Base-by-base conservation (phyloP, 1,139 yeast species). In the Lodderomyces jiufengensis region DNA sequence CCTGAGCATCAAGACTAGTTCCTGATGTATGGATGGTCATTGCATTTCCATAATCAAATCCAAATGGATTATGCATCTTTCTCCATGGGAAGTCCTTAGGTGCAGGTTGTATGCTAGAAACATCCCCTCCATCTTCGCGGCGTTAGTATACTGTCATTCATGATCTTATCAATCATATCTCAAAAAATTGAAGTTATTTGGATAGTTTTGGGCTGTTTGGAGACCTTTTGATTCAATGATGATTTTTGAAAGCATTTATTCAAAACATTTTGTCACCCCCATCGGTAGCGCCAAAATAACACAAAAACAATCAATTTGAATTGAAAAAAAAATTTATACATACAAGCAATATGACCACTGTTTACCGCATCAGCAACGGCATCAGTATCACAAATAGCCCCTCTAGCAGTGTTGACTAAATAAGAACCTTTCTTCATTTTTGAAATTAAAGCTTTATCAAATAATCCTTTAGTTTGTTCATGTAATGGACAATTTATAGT, bases 11-110 rank as follows among this genome's bases (percentile, higher is more conserved):
- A 48, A 84, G 64, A 33, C 86, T 78, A 24, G 92, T 80, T 43
- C 95, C 95, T 38, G 86, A 78, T 45, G 80, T 76, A 55, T 84
- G 95, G 22, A 92, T 90, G 36, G 87, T 81, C 92, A 84, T 82
- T 42, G 92, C 92, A 52, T 84, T 84, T 48, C 92, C 92, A 12
- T 38, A 40, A 18, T 34, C 36, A 28, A 76, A 83, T 39, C 85
- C 85, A 48, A 67, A 74, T 47, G 72, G 64, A 70, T 80, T 80
- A 37, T 63, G 55, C 81, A 83, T 77, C 21, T 66, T 44, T 67
- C 88, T 71, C 94, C 94, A 84, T 44, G 90, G 88, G 53, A 82
- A 88, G 55, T 74, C 73, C 42, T 63, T 61, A 46, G 87, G 86
- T 24, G 94, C 86, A 29, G 94, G 95, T 63, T 84, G 94, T 22